Evolutionary conservation across 352 stramenopile genomes (phyloP).

Genomic region (Elongisporangium senticosum): DNA sequence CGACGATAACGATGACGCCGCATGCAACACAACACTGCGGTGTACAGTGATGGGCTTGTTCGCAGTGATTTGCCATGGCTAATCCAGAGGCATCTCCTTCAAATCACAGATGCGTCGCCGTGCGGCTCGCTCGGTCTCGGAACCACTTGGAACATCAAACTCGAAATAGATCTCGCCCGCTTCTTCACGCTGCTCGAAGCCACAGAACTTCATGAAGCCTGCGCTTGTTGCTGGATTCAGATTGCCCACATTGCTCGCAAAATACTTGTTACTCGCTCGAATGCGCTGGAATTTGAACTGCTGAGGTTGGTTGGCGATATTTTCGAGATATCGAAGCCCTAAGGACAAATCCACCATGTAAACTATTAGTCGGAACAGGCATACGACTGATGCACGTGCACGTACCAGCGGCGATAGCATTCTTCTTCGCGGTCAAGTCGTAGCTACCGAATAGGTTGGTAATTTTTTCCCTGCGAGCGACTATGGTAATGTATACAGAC

Average conservation of each 20-base stretch:
- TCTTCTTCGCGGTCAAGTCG: not conserved
- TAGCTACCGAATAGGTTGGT: not conserved
- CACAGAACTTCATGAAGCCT: conserved; percentile 17
- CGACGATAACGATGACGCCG: not conserved
- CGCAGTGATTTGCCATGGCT: not conserved
- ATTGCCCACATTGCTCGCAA: conserved; percentile 39
- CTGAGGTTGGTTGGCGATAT: conserved; percentile 43
- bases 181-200: not conserved
- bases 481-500: not conserved
- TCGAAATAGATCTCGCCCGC: not conserved
- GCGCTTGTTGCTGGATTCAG: conserved; percentile 1
- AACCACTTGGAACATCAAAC: not conserved
- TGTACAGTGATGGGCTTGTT: not conserved
- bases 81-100: not conserved
- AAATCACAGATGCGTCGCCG: not conserved
- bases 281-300: conserved; percentile 72
- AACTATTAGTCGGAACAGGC: not conserved
- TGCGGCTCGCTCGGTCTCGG: not conserved
- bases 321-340: conserved; percentile 63
- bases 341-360: conserved; percentile 3
- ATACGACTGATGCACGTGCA: not conserved
- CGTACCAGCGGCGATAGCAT: not conserved
- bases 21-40: no score
- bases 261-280: conserved; percentile 68
- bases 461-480: not conserved